Evolutionary conservation across 2,329 filamentous ascomycete genomes (phyloP).

Genomic region (Nannizziopsis arthrosporioides): DNA sequence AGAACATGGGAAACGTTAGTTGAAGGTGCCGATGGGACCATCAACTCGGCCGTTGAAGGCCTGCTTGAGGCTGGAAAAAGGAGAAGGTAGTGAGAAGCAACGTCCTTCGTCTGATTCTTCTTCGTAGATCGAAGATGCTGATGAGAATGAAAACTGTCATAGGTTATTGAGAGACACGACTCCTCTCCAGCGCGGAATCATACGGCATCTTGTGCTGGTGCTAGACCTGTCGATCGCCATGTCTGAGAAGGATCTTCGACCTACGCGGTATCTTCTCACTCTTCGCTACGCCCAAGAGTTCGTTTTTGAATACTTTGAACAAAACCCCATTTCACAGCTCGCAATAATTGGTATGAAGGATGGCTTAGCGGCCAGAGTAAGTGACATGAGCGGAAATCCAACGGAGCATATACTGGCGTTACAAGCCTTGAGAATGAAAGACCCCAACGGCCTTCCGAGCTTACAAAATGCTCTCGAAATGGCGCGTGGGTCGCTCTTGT

Average conservation of each 20-base stretch:
- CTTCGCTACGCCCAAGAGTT: slow-evolving; percentile 78
- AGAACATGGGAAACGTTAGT: slow-evolving; percentile 56
- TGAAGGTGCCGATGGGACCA: slow-evolving; percentile 66
- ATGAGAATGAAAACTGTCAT: slow-evolving; percentile 16
- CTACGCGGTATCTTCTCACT: slow-evolving; percentile 71
- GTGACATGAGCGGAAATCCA: slow-evolving; percentile 83
- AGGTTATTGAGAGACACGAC: slow-evolving; percentile 87
- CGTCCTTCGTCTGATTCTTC: neutral
- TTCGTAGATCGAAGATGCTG: neutral
- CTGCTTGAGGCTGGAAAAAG: slow-evolving; percentile 73
- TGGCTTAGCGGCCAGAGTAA: slow-evolving; percentile 73
- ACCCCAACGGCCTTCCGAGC: slow-evolving; percentile 64
- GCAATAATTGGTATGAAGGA: slow-evolving; percentile 89
- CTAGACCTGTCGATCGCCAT: slow-evolving; percentile 89
- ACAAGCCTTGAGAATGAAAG: slow-evolving; percentile 51
- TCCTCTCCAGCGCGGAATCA: slow-evolving; percentile 89
- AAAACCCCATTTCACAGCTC: slow-evolving; percentile 95
- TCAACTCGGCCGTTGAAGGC: slow-evolving; percentile 59
- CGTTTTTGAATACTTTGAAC: slow-evolving; percentile 89
- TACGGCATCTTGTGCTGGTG: slow-evolving; percentile 85
- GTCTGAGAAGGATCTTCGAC: slow-evolving; percentile 86
- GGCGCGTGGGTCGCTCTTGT: slow-evolving; percentile 83
- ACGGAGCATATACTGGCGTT: slow-evolving; percentile 74
- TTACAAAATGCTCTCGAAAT: slow-evolving; percentile 94
- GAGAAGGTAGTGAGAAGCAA: slow-evolving; percentile 42